Percentiles rank a stretch among this genome's conserved stretches.
Evolutionary conservation across 768 basidiomycete species (phyloP).

Genomic region (Lepiota venenata): DNA sequence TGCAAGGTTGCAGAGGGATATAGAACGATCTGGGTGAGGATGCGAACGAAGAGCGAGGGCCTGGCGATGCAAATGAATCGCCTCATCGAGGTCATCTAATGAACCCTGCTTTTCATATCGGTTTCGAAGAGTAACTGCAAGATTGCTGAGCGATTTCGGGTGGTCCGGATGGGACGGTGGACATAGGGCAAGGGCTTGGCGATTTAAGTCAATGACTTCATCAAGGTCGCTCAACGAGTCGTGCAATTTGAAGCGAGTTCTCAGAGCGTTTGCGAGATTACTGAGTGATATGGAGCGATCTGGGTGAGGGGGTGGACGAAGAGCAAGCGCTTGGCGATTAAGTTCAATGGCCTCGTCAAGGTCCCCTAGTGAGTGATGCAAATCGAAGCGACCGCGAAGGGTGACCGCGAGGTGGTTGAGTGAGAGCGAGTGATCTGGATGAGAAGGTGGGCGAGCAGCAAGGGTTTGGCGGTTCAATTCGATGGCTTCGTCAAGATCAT

Average conservation of each 20-base stretch:
- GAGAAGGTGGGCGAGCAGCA: constrained; percentile 8
- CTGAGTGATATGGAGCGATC: background rate
- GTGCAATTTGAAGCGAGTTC: background rate
- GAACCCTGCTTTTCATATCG: constrained; percentile 4
- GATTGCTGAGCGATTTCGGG: constrained; percentile 13
- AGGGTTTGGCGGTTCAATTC: constrained; percentile 13
- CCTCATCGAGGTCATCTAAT: constrained; percentile 15
- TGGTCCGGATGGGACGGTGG: constrained; percentile 14
- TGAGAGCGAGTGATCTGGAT: constrained; percentile 10
- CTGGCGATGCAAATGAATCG: constrained; percentile 14
- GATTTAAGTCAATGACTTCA: background rate
- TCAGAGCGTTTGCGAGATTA: background rate
- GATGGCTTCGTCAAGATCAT: constrained; percentile 12
- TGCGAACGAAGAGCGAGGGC: constrained; percentile 13
- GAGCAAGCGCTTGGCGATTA: background rate
- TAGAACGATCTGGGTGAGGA: constrained; percentile 13
- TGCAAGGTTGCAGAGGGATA: constrained; percentile 8
- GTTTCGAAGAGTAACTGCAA: constrained; percentile 11
- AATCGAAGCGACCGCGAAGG: too few species aligned
- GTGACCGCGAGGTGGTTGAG: constrained; percentile 3
- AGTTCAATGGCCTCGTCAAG: constrained; percentile 1
- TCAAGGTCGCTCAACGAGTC: background rate
- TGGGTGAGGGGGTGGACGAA: background rate
- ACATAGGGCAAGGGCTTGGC: constrained; percentile 10
- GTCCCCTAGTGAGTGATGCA: background rate